Evolutionary conservation across 1,284 basidiomycete species (phyloP).

Genomic region (Hortiboletus rubellus): DNA sequence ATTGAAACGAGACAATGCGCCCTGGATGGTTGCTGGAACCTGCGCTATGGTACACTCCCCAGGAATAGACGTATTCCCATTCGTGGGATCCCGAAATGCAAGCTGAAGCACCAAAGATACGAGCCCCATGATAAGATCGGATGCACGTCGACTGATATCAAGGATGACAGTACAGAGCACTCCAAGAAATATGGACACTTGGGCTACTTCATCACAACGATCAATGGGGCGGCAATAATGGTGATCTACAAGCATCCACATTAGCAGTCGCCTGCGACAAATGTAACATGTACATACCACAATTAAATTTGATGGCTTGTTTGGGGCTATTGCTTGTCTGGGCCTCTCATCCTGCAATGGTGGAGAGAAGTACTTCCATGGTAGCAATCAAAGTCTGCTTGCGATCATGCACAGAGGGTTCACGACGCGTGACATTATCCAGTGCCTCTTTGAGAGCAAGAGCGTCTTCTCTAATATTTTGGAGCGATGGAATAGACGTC

Average conservation of each 20-base stretch:
- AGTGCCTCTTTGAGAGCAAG: background rate
- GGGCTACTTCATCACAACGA: background rate
- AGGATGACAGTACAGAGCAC: background rate
- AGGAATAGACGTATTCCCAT: background rate
- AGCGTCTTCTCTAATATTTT: background rate
- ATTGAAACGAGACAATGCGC: background rate
- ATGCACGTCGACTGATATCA: background rate
- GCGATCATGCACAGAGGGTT: background rate
- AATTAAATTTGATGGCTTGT: background rate
- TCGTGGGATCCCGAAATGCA: background rate
- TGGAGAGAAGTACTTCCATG: background rate
- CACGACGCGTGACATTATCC: background rate
- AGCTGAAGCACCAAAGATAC: background rate
- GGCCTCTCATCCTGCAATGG: background rate
- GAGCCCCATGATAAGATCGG: background rate
- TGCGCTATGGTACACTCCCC: background rate
- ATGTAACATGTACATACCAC: background rate
- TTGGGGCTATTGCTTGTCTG: background rate
- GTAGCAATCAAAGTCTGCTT: background rate
- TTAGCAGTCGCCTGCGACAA: background rate
- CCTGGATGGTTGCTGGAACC: background rate
- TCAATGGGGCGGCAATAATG: background rate
- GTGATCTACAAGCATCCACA: background rate
- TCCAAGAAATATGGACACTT: conserved; percentile 2
- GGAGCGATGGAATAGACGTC: background rate